Evolutionary conservation across 1,139 yeast genomes (phyloP).

Genomic region (Scheffersomyces insectosa): DNA sequence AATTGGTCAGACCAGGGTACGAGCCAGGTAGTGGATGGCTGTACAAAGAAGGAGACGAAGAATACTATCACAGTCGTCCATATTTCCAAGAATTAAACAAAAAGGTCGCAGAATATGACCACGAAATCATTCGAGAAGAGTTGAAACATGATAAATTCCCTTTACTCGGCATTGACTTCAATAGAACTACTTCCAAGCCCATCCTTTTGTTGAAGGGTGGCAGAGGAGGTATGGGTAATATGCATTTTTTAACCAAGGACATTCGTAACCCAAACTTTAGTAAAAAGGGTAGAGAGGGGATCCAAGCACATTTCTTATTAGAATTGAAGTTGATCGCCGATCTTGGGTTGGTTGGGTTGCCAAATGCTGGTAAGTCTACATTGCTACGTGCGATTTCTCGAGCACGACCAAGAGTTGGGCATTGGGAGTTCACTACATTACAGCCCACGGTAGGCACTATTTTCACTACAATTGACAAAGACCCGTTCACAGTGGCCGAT

Average conservation of each 20-base stretch:
- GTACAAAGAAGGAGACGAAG: slow-evolving; percentile 73
- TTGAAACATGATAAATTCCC: slow-evolving; percentile 69
- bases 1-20: slow-evolving; percentile 58
- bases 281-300: slow-evolving; percentile 71
- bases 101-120: slow-evolving; percentile 65
- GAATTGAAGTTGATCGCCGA: slow-evolving; percentile 90
- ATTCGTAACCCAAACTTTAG: slow-evolving; percentile 89
- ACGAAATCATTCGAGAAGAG: slow-evolving; percentile 61
- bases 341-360: slow-evolving; percentile 89
- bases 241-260: slow-evolving; percentile 84
- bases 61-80: slow-evolving; percentile 61
- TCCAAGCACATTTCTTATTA: slow-evolving; percentile 67
- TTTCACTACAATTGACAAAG: slow-evolving; percentile 60
- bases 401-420: slow-evolving; percentile 90
- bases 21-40: slow-evolving; percentile 83
- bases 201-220: slow-evolving; percentile 81
- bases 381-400: slow-evolving; percentile 82
- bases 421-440: slow-evolving; percentile 95
- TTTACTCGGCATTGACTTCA: slow-evolving; percentile 72
- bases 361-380: slow-evolving; percentile 96
- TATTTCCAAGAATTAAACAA: slow-evolving; percentile 66
- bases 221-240: slow-evolving; percentile 91
- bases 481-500: slow-evolving; percentile 91
- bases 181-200: slow-evolving; percentile 64
- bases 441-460: slow-evolving; percentile 93